A percentile compares a stretch with the other conserved stretches of the same genome.
Conservation (phyloP, 257 asterid genomes). For the Jasminum sambac region DNA sequence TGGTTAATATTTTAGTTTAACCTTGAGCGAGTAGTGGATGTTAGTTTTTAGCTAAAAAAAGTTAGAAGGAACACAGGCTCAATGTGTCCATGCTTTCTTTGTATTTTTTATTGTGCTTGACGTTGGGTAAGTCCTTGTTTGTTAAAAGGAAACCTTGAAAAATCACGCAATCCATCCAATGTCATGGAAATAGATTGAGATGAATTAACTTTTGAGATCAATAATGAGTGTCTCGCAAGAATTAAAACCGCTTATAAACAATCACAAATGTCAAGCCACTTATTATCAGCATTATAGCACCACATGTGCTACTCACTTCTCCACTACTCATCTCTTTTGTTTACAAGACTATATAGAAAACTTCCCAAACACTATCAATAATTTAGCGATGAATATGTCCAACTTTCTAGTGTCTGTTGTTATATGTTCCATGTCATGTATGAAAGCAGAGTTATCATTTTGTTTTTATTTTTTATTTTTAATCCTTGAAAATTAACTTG, state of each 20-base stretch:
- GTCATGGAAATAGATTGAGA: not conserved
- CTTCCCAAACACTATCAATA: not conserved
- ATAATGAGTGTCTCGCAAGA: no score
- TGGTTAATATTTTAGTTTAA: no score
- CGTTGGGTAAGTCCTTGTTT: not conserved
- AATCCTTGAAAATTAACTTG: not conserved
- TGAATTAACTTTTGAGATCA: not conserved
- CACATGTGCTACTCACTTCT: no score
- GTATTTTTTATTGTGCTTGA: not conserved
- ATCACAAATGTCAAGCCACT: no score
- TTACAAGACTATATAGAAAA: no score
- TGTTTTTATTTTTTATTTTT: not conserved
- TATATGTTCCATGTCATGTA: not conserved
- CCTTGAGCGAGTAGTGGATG: no score
- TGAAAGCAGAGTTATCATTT: not conserved
- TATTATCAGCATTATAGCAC: no score
- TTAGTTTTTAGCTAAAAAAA: no score
- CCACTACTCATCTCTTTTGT: no score
- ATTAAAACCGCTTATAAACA: no score
- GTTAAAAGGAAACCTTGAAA: not conserved
- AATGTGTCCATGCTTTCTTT: not conserved
- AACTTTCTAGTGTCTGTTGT: not conserved
- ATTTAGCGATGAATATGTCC: not conserved
- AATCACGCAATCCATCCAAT: not conserved
- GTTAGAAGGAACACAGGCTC: no score